These are phyloP conservation scores for Waltergamsia citrina DNA, from an alignment of 2,329 filamentous ascomycete species.

Conservation along the genomic window DNA sequence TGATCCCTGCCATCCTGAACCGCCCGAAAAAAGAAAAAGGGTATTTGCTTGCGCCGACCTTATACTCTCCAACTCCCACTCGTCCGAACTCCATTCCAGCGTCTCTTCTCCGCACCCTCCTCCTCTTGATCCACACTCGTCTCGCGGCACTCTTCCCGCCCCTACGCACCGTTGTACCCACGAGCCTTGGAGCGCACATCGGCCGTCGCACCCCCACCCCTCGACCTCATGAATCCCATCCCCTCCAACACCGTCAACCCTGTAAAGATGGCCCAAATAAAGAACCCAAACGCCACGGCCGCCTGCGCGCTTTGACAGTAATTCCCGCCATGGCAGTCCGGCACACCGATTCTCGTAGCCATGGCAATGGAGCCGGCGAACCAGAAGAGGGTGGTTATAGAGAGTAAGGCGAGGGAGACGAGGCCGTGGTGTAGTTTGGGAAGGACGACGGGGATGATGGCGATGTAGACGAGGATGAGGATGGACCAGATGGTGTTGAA, in stretches of 20 bases:
- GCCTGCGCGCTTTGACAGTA: conserved; percentile 54
- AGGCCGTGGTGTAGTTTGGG: conserved; percentile 52
- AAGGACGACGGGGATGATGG: conserved; percentile 55
- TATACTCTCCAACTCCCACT: background rate
- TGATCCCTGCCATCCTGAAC: no score
- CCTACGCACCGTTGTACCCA: conserved; percentile 5
- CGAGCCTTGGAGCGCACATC: conserved; percentile 5
- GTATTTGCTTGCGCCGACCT: conserved; percentile 2
- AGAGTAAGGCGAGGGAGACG: conserved; percentile 57
- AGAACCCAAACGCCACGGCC: conserved; percentile 56
- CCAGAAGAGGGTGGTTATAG: conserved; percentile 77
- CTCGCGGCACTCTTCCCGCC: background rate
- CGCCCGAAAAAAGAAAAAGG: no score
- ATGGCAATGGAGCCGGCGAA: conserved; percentile 77
- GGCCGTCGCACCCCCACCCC: conserved; percentile 17
- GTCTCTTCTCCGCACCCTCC: background rate
- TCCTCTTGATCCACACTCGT: background rate
- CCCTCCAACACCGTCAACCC: conserved; percentile 36
- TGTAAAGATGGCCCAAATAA: conserved; percentile 47
- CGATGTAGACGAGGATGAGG: conserved; percentile 61
- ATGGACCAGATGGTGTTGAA: conserved; percentile 73
- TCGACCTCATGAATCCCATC: conserved; percentile 30
- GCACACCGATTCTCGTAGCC: conserved; percentile 52
- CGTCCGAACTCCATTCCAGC: background rate
- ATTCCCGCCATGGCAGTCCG: conserved; percentile 38